Evolutionary conservation across 768 basidiomycete genomes (phyloP), one percentile per base, ranked within the genome.

Genomic region (Lepiota venenata): DNA sequence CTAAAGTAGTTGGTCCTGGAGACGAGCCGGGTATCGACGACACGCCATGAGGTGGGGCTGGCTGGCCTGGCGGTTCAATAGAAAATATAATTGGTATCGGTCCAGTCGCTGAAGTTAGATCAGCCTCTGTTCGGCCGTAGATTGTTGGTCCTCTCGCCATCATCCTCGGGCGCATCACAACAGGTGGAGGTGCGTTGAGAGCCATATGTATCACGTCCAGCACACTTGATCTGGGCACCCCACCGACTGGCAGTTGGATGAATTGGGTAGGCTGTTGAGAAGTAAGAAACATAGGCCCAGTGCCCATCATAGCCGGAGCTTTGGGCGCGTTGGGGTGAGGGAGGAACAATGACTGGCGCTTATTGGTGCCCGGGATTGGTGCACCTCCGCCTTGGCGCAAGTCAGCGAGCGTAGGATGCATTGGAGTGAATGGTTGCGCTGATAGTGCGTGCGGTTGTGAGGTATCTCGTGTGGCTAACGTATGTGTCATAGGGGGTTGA

Each of bases 61-160:
- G 48, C 21, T 22, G 21, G 16, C 58, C 60, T 0, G 71, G 72
- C 0, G 83, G 84, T 35, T 86, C 83, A 4, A 80, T 53, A 36
- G 77, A 77, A 63, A 84, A 90, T 7, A 72, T 58, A 41, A 90
- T 82, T 0, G 80, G 82, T 0, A 90, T 82, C 1, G 88, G 87
- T 0, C 80, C 79, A 22, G 68, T 63, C 12, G 85, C 71, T 25
- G 50, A 62, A 18, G 59, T 60, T 39, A 91, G 61, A 52, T 89
- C 87, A 12, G 61, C 61, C 20, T 79, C 75, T 18, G 75, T 82
- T 16, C 76, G 67, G 0, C 78, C 88, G 56, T 86, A 88, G 5
- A 91, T 76, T 10, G 88, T 89, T 21, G 76, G 74, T 9, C 75
- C 74, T 7, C 69, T 45, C 3, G 43, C 29, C 22, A 52, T 39